These are phyloP conservation scores for Heterobasidion occidentale DNA, from an alignment of 1,284 basidiomycete species.

Conservation along the genomic window DNA sequence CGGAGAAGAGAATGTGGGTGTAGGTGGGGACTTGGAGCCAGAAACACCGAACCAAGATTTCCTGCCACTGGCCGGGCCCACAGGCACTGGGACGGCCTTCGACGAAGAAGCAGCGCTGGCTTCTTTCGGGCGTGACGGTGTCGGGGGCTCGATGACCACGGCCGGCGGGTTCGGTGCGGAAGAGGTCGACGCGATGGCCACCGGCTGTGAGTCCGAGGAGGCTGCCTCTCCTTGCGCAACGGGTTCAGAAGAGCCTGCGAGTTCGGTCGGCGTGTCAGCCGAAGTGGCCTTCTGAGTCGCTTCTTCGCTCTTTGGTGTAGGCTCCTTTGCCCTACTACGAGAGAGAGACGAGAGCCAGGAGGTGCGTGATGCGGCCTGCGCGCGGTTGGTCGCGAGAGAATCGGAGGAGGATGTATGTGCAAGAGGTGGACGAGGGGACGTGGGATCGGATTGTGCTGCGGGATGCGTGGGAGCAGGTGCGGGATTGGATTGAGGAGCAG, in stretches of 20 bases:
- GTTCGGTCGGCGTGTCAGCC: no score
- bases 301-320: neutral
- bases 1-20: neutral
- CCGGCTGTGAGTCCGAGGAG: neutral
- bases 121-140: neutral
- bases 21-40: neutral
- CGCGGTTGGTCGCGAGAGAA: neutral
- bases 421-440: neutral
- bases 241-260: neutral
- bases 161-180: neutral
- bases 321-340: neutral
- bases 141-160: constrained; percentile 2
- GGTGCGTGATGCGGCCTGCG: neutral
- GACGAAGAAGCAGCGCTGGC: neutral
- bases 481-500: neutral
- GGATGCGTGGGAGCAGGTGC: neutral
- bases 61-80: constrained; percentile 2
- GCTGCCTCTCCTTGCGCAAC: no score
- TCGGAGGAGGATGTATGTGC: neutral
- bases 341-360: constrained; percentile 1
- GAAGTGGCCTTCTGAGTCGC: neutral
- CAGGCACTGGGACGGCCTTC: neutral
- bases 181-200: neutral
- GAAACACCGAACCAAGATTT: constrained; percentile 8
- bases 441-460: neutral